These are phyloP conservation scores for Hyphodiscus sp. DNA, from an alignment of 2,329 filamentous ascomycete species.

Conservation along the genomic window DNA sequence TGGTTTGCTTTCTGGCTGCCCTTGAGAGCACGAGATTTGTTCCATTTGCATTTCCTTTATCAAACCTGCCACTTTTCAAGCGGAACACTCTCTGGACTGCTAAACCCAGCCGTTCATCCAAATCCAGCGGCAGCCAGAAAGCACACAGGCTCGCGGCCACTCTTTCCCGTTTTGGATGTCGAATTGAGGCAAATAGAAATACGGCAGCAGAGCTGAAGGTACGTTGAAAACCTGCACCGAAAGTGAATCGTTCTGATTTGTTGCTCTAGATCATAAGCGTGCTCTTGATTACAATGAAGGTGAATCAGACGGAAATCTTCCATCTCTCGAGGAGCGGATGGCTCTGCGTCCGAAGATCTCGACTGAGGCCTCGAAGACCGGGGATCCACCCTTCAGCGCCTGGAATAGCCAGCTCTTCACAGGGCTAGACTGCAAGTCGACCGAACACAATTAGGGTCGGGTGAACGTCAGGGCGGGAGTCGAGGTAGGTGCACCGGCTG, in stretches of 20 bases:
- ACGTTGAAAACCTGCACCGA: conserved; percentile 3
- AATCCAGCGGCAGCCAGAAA: conserved; percentile 5
- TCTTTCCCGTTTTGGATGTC: conserved; percentile 6
- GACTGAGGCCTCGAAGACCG: background rate
- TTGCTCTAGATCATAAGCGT: conserved; percentile 5
- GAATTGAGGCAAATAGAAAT: conserved; percentile 6
- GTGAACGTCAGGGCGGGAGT: background rate
- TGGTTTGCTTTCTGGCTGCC: background rate
- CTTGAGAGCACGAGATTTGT: conserved; percentile 2
- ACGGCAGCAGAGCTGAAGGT: conserved; percentile 7
- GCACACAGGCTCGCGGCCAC: conserved; percentile 2
- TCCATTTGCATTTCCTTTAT: conserved; percentile 4
- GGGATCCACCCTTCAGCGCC: background rate
- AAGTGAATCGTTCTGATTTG: conserved; percentile 7
- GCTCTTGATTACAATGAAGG: conserved; percentile 5
- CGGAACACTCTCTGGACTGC: conserved; percentile 5
- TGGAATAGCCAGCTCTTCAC: conserved; percentile 1
- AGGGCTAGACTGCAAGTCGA: conserved; percentile 5
- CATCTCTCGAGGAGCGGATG: background rate
- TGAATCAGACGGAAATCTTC: conserved; percentile 3
- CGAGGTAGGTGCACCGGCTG: conserved; percentile 1
- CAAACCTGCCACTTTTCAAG: conserved; percentile 5
- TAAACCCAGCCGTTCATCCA: conserved; percentile 5
- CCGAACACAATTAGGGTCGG: background rate
- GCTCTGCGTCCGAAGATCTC: conserved; percentile 1